Conservation (phyloP, 2,329 filamentous ascomycete genomes). For the Trichoderma asperellum region DNA sequence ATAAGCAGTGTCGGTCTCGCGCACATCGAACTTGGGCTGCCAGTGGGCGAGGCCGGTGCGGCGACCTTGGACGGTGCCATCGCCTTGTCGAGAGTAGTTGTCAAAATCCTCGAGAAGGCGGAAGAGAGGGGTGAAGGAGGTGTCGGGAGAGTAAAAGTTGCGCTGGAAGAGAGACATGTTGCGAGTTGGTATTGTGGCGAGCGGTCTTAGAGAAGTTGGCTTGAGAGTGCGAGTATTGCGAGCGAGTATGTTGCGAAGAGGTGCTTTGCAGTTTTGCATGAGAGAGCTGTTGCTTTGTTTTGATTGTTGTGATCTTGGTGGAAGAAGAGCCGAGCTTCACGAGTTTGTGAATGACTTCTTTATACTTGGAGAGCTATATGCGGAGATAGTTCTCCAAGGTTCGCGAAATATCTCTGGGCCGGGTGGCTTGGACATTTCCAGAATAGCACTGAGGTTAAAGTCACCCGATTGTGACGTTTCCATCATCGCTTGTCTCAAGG, state of each 20-base stretch:
- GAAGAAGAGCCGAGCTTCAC: neutral
- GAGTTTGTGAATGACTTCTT: conserved; percentile 3
- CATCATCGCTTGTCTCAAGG: no score
- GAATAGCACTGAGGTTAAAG: neutral
- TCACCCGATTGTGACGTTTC: conserved; percentile 6
- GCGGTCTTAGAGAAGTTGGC: neutral
- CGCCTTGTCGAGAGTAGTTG: conserved; percentile 48
- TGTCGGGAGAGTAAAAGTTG: conserved; percentile 47
- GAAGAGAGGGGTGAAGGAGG: conserved; percentile 59
- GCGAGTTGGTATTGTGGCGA: conserved; percentile 29
- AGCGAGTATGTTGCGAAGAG: neutral
- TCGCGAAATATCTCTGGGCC: neutral
- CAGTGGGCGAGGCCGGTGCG: conserved; percentile 50
- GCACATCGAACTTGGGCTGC: conserved; percentile 73
- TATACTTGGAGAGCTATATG: conserved; percentile 1
- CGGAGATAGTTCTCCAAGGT: neutral
- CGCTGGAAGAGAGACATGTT: conserved; percentile 60
- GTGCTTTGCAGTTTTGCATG: conserved; percentile 8
- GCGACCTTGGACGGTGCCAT: conserved; percentile 26
- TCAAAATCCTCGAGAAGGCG: conserved; percentile 63
- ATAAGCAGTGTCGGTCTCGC: conserved; percentile 66
- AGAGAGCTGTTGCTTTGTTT: neutral
- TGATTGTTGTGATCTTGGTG: neutral
- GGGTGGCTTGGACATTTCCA: neutral
- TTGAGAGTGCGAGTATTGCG: neutral